These are phyloP conservation scores for Cladophialophora psammophila DNA, from an alignment of 2,329 filamentous ascomycete species.

Conservation along the genomic window DNA sequence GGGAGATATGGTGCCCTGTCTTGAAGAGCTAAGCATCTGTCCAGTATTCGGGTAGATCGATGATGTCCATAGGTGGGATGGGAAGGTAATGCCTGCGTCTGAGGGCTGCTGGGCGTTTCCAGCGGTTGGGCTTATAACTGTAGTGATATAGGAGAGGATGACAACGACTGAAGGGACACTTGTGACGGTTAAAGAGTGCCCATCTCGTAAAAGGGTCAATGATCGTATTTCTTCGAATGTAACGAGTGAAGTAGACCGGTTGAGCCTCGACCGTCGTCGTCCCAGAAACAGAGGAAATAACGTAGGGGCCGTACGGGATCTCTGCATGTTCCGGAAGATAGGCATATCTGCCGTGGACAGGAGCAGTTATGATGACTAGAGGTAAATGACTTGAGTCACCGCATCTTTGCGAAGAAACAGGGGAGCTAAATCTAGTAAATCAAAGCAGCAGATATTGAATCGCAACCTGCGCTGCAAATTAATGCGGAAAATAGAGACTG, in stretches of 20 bases:
- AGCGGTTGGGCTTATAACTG: not conserved
- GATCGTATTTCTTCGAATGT: constrained; percentile 3
- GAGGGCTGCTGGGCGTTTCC: not conserved
- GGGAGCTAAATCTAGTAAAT: not conserved
- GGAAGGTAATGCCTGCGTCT: not conserved
- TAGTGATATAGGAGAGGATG: not conserved
- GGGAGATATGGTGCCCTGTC: too few species aligned
- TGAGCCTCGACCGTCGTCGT: constrained; percentile 13
- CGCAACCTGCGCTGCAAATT: not conserved
- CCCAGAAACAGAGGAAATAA: constrained; percentile 4
- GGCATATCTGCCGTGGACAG: not conserved
- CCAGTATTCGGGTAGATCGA: too few species aligned
- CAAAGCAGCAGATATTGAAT: not conserved
- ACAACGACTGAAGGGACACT: not conserved
- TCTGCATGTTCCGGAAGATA: constrained; percentile 8
- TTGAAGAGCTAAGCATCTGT: too few species aligned
- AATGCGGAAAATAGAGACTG: not conserved
- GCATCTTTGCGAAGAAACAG: not conserved
- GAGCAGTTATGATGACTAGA: not conserved
- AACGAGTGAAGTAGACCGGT: constrained; percentile 18
- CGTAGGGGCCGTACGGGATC: constrained; percentile 9
- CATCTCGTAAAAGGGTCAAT: constrained; percentile 6
- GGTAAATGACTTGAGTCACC: not conserved
- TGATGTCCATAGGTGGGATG: not conserved
- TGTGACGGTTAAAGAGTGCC: not conserved